A percentile compares a stretch with the other conserved stretches of the same genome.
Evolutionary conservation across 805 yeast genomes (phyloP).

Genomic region (Cyberlindnera xishuangbannaensis): DNA sequence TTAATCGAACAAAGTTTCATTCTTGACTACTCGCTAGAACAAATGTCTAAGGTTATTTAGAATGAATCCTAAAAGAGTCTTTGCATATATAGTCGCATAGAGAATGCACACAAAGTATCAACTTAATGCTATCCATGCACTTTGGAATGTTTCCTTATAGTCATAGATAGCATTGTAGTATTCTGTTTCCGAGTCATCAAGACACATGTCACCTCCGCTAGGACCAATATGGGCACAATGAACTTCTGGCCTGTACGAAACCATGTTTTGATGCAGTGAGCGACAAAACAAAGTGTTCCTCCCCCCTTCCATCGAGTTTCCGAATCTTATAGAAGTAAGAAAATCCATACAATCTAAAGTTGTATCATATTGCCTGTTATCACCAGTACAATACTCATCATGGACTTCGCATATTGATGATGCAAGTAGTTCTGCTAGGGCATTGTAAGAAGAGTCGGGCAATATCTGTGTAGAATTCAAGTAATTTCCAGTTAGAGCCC

Average conservation of each 20-base stretch:
- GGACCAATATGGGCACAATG: slow-evolving; percentile 26
- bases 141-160: too few relatives aligned
- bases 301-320: slow-evolving; percentile 23
- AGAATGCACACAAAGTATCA: neutral
- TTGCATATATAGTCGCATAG: neutral
- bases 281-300: slow-evolving; percentile 22
- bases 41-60: slow-evolving; percentile 48
- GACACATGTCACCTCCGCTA: slow-evolving; percentile 24
- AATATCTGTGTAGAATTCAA: neutral
- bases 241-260: slow-evolving; percentile 20
- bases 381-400: slow-evolving; percentile 17
- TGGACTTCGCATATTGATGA: slow-evolving; percentile 20
- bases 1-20: slow-evolving; percentile 81
- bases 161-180: neutral
- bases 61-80: too few relatives aligned
- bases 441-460: neutral
- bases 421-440: slow-evolving; percentile 1
- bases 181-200: slow-evolving; percentile 12
- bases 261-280: slow-evolving; percentile 22
- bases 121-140: neutral
- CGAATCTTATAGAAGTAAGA: slow-evolving; percentile 12
- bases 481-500: neutral
- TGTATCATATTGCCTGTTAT: slow-evolving; percentile 14
- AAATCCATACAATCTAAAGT: slow-evolving; percentile 13
- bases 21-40: slow-evolving; percentile 76